Evolutionary conservation across 169 alveolate genomes (phyloP), one percentile per base, ranked within the genome.

Genomic region (Cardiosporidium cionae): DNA sequence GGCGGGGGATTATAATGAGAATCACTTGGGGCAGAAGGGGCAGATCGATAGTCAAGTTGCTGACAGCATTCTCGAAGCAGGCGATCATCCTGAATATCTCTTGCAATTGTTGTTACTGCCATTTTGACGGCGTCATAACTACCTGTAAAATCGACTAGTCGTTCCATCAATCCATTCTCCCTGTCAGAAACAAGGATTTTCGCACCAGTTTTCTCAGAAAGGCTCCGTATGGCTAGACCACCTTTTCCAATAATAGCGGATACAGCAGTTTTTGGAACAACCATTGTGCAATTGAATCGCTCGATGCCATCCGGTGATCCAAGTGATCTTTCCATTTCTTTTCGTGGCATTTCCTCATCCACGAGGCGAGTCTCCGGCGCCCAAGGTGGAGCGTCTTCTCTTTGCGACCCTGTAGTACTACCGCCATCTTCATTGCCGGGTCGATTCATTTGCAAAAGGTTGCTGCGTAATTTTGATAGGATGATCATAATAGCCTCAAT

Each of bases 231-330:
- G 36, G 36, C 65, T 53, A 36, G 70, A 23, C 81, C 81, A 23
- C 75, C 75, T 70, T 74, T 74, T 44, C 81, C 81, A 32, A 74
- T 74, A 44, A 74, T 33, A 0, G 58, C 66, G n/a, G 76, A 36
- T 22, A 74, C 75, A 33, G 76, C 69, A 2, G 81, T 52, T 34
- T 52, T 44, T 63, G 81, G 81, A 0, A 52, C 70, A 3, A 67
- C 81, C 28, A 74, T 70, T 25, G 44, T 27, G 7, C 54, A 27
- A 32, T 32, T 63, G 33, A 74, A 32, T 27, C 32, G 22, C 4
- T 25, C 72, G 7, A n/a, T n/a, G n/a, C 58, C 58, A 44, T 44
- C 58, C n/a, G 58, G 58, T 44, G 58, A n/a, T n/a, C n/a, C n/a
- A n/a, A n/a, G n/a, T n/a, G n/a, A n/a, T n/a, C n/a, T n/a, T n/a